These are phyloP conservation scores for Umbilicus rupestris DNA, from an alignment of 164 flowering plant genomes.

Conservation along the genomic window DNA sequence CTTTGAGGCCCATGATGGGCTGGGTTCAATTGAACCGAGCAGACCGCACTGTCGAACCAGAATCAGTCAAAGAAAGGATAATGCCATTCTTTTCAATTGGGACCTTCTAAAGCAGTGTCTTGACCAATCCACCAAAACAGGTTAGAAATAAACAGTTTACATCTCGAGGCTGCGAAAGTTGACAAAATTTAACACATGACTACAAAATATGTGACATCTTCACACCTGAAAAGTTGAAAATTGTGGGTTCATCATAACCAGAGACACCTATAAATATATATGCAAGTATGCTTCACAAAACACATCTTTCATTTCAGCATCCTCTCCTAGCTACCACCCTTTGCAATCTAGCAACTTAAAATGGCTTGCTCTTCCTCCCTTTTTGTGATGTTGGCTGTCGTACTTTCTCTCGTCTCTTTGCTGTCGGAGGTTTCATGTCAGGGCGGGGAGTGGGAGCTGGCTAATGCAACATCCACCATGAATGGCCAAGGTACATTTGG, in stretches of 20 bases:
- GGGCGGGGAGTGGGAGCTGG: neutral
- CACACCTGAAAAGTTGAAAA: neutral
- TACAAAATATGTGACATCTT: neutral
- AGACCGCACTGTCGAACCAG: neutral
- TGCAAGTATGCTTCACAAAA: neutral
- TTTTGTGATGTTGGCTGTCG: neutral
- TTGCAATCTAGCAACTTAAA: neutral
- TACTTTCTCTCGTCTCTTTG: neutral
- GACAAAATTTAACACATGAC: constrained; percentile 1
- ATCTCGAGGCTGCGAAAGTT: neutral
- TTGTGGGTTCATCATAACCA: neutral
- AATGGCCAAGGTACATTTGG: neutral
- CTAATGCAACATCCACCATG: constrained; percentile 4
- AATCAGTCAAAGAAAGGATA: neutral
- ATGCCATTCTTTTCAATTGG: neutral
- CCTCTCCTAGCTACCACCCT: no score
- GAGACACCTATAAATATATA: neutral
- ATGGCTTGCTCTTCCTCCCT: neutral
- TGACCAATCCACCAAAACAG: constrained; percentile 8
- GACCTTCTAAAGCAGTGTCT: neutral
- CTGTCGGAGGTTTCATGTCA: neutral
- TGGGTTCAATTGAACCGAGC: no score
- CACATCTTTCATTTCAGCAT: neutral
- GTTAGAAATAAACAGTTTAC: constrained; percentile 1
- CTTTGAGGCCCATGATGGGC: no score